Percentiles rank a stretch among this genome's conserved stretches.
phyloP scores from a whole-genome alignment of 371 early-diverging fungal genomes.

The Rhizopus delemar region DNA sequence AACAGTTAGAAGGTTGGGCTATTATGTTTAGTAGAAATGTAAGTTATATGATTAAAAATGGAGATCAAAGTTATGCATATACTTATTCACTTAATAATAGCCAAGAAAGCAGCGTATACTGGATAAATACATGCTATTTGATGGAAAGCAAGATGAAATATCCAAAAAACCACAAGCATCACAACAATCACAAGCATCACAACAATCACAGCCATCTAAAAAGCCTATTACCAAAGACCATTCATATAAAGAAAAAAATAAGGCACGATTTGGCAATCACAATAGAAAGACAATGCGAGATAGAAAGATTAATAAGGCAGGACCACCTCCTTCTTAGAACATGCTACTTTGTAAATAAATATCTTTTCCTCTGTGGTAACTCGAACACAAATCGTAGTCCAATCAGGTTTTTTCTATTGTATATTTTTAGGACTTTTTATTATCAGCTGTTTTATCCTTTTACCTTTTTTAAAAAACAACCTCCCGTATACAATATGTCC shows the following conservation, averaged over 20 bases:
- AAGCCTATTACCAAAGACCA: conserved; percentile 31
- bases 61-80: background rate
- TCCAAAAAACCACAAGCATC: conserved; percentile 7
- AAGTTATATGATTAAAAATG: conserved; percentile 35
- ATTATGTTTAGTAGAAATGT: conserved; percentile 84
- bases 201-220: conserved; percentile 13
- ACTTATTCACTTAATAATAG: conserved; percentile 33
- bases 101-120: conserved; percentile 66
- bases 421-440: conserved; percentile 1
- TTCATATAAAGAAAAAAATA: conserved; percentile 61
- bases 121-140: conserved; percentile 61
- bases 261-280: conserved; percentile 67
- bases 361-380: background rate
- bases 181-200: conserved; percentile 10
- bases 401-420: background rate
- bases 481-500: conserved; percentile 5
- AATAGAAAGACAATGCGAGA: conserved; percentile 67
- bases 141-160: conserved; percentile 30
- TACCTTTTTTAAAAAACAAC: background rate
- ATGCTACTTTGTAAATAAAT: too few relatives aligned
- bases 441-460: background rate
- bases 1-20: conserved; percentile 93
- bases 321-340: conserved; percentile 13
- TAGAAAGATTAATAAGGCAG: conserved; percentile 56
- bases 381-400: background rate